Evolutionary conservation across 2,329 filamentous ascomycete genomes (phyloP).

Genomic region (Fusarium abutilonis): DNA sequence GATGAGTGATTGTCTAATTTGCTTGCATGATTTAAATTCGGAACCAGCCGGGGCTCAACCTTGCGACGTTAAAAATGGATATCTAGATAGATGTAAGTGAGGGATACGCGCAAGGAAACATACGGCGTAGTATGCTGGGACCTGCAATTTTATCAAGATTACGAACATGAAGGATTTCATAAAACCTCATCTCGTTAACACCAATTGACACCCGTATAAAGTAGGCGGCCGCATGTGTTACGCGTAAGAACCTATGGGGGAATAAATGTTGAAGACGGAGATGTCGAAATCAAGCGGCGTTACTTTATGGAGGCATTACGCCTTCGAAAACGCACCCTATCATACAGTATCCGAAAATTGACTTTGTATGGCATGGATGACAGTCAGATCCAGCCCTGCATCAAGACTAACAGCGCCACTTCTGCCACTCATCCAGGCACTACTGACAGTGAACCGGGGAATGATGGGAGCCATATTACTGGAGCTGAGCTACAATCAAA

Average conservation of each 20-base stretch:
- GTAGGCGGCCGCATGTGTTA: background rate
- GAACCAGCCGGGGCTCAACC: conserved; percentile 20
- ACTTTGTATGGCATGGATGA: background rate
- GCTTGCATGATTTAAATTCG: conserved; percentile 20
- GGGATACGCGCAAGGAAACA: conserved; percentile 1
- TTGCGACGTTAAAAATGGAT: conserved; percentile 4
- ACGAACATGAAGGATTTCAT: background rate
- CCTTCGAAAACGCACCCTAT: conserved; percentile 10
- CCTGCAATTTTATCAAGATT: conserved; percentile 7
- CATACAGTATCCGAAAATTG: background rate
- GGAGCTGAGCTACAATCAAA: conserved; percentile 3
- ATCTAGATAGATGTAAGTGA: background rate
- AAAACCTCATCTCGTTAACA: conserved; percentile 15
- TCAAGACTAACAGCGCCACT: conserved; percentile 25
- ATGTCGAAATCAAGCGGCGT: conserved; percentile 2
- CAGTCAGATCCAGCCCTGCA: background rate
- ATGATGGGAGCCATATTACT: conserved; percentile 15
- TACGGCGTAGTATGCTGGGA: background rate
- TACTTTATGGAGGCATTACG: conserved; percentile 13
- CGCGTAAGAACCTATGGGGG: background rate
- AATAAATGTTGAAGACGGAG: conserved; percentile 6
- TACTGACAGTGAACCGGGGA: conserved; percentile 4
- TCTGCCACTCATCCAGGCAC: conserved; percentile 27
- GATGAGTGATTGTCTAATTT: conserved; percentile 12
- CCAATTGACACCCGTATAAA: conserved; percentile 1